A percentile compares a stretch with the other conserved stretches of the same genome.
Conservation (phyloP, 2,329 filamentous ascomycete species). For the Claviceps pazoutovae region DNA sequence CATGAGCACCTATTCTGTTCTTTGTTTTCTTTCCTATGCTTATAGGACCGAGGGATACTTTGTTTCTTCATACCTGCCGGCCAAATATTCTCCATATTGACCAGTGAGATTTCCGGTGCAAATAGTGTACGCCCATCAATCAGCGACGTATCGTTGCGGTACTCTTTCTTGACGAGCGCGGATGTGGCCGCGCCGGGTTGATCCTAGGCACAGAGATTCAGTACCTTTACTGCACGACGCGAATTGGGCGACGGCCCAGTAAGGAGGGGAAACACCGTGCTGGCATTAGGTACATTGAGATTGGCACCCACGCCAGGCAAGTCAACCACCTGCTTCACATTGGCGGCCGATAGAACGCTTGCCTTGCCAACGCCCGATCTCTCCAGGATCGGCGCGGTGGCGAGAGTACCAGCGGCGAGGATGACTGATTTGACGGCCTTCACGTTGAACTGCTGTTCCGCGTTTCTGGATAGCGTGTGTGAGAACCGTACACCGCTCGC, state of each 20-base stretch:
- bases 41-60: background rate
- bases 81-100: slow-evolving; percentile 12
- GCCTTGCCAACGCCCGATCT: slow-evolving; percentile 39
- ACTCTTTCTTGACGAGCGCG: slow-evolving; percentile 8
- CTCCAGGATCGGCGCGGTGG: slow-evolving; percentile 28
- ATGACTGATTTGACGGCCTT: slow-evolving; percentile 6
- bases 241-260: background rate
- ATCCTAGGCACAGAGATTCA: slow-evolving; percentile 5
- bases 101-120: slow-evolving; percentile 11
- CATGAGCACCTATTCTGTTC: background rate
- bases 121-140: slow-evolving; percentile 9
- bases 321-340: slow-evolving; percentile 34
- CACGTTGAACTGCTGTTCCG: slow-evolving; percentile 13
- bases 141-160: slow-evolving; percentile 11
- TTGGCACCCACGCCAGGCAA: slow-evolving; percentile 38
- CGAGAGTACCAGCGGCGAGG: slow-evolving; percentile 9
- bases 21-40: too few species aligned
- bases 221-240: background rate
- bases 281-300: slow-evolving; percentile 7
- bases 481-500: slow-evolving; percentile 5
- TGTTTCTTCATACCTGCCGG: background rate
- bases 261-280: too few species aligned
- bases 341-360: slow-evolving; percentile 29
- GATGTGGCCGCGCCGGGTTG: slow-evolving; percentile 10
- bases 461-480: slow-evolving; percentile 31